Conservation (phyloP, 768 basidiomycete genomes). For the Mycena rosella region DNA sequence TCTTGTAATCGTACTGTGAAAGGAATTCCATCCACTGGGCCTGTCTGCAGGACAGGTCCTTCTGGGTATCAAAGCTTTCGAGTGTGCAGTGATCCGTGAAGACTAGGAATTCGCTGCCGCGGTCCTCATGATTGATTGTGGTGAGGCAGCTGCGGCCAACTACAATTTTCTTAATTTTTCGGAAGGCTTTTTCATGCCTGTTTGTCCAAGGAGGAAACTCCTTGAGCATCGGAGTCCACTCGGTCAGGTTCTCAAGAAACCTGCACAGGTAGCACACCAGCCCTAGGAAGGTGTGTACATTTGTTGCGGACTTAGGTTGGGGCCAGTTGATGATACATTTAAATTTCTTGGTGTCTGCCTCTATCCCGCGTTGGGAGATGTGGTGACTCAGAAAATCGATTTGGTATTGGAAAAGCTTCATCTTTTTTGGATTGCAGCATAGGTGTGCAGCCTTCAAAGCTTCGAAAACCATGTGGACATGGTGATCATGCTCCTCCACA, state of each 20-base stretch:
- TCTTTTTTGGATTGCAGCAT: background rate
- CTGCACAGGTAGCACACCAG: background rate
- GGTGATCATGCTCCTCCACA: background rate
- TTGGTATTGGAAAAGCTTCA: background rate
- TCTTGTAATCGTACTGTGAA: too few species aligned
- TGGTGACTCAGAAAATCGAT: background rate
- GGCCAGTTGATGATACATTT: background rate
- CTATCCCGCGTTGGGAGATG: background rate
- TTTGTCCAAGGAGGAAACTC: background rate
- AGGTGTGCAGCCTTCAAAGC: background rate
- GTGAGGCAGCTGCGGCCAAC: background rate
- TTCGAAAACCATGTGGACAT: background rate
- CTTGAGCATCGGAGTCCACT: background rate
- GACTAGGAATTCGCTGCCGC: background rate
- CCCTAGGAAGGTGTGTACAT: background rate
- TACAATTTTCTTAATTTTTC: background rate
- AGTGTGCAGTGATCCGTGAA: too few species aligned
- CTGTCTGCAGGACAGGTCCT: too few species aligned
- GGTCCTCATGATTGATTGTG: background rate
- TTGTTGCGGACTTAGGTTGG: background rate
- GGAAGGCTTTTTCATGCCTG: background rate
- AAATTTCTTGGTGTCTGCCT: background rate
- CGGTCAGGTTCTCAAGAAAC: background rate
- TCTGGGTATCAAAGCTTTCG: too few species aligned
- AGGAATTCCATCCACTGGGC: too few species aligned